Evolutionary conservation across 169 alveolate genomes (phyloP).

Genomic region (Cryptosporidium tyzzeri): DNA sequence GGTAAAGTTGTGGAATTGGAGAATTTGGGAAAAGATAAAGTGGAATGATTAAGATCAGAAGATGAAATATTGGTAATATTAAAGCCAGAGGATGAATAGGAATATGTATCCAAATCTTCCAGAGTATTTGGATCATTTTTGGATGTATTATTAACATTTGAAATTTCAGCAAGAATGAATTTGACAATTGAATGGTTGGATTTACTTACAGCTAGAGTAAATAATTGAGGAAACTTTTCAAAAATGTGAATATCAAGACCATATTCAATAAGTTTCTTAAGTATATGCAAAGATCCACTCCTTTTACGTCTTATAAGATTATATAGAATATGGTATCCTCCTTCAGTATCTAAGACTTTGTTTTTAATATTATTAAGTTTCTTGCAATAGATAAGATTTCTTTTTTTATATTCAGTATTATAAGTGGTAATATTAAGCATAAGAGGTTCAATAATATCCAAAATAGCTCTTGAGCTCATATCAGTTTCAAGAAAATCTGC

Average conservation of each 20-base stretch:
- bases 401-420: background rate
- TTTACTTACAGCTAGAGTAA: conserved; percentile 49
- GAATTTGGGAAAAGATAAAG: background rate
- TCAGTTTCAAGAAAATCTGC: conserved; percentile 61
- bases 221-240: conserved; percentile 46
- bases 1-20: background rate
- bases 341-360: conserved; percentile 24
- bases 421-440: background rate
- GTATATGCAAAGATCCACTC: conserved; percentile 35
- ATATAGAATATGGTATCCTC: conserved; percentile 12
- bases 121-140: background rate
- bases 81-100: background rate
- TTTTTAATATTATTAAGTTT: conserved; percentile 21
- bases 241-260: conserved; percentile 50
- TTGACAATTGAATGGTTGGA: conserved; percentile 43
- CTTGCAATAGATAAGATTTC: background rate
- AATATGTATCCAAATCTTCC: background rate
- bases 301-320: conserved; percentile 31
- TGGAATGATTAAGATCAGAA: too few relatives aligned
- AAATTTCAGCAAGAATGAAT: conserved; percentile 18
- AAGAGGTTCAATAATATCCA: conserved; percentile 32
- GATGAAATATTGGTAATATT: background rate
- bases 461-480: conserved; percentile 38
- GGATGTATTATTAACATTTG: background rate
- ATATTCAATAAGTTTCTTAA: conserved; percentile 25